Evolutionary conservation across 2,329 filamentous ascomycete genomes (phyloP), one percentile per base, ranked within the genome.

Genomic region (Escovopsis weberi): DNA sequence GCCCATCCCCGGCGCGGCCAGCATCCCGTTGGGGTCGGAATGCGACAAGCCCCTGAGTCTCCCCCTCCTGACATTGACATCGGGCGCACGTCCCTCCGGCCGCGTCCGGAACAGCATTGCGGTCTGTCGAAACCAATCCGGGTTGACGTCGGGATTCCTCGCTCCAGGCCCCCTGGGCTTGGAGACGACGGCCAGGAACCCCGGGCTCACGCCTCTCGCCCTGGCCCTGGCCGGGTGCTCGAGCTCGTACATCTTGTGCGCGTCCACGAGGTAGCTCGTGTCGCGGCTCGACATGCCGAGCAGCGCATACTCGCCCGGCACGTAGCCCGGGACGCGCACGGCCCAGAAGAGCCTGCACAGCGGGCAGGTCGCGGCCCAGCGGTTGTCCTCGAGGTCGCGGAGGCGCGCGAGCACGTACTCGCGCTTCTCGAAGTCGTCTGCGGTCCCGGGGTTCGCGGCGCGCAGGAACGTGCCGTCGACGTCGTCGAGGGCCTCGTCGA

Each of bases 321-420:
- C 57, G 11, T 55, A 43, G n/a, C 55, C 53, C 4, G 56, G 50
- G 8, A 60, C 53, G 36, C 59, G 59, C 1, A 61, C 54, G 4
- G 56, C 53, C 45, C 55, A 52, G 4, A 61, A 59, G 7, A 61
- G 50, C 47, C 54, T 59, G 50, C 59, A 61, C 4, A 61, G 51
- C 4, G 59, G 59, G 32, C 59, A 61, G 40, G 57, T 58, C 36
- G 57, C 53, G 0, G 51, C 49, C 56, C 55, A 58, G 33, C 56
- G 54, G 41, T 58, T 54, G 42, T 60, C 56, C 26, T 58, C 55
- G 4, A 60, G 50, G 15, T 53, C 52, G 32, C 49, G 50, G 33
- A 61, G 49, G 0, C 49, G 50, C 0, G 52, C 49, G 12, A 61
- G 39, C 1, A 58, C 51, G 39, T 57, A 50, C 46, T 60, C 59